Base-by-base conservation (phyloP, 2,329 filamentous ascomycete species). In the Blumeriella jaapii region DNA sequence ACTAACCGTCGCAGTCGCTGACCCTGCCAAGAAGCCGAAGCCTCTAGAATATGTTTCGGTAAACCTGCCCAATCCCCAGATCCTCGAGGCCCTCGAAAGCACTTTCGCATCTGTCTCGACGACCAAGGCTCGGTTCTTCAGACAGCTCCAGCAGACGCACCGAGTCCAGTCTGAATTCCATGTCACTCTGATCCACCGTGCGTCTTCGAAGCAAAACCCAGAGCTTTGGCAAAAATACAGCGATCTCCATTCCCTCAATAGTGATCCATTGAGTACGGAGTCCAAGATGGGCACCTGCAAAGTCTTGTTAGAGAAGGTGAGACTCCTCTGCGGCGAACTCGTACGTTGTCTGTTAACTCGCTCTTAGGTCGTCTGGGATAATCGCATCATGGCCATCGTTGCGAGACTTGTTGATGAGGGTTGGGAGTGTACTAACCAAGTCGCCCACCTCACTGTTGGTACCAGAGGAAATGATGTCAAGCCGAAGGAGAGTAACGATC, bases 401-500 rank as follows among this genome's bases (percentile, higher is more conserved):
- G 85, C 84, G 11, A 74, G 87, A 7, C 64, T 93, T 2, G 61
- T 72, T 5, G 72, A 75, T 38, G 60, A 69, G 10, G 61, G 58
- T 41, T 83, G 78, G 74, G 65, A 75, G 36, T 89, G 78, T 42
- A 70, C 73, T 27, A 98, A 98, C 54, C 60, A 67, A 10, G 68
- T 93, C 19, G 76, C 87, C 8, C 91, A 98, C 56, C 74, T 98
- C 40, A 98, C 91, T 0, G 68, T 96, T 6, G 91, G 91, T 13
- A 98, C 91, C 0, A 73, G 76, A 7, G 71, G 77, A 46, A 59
- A 67, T 29, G 59, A 66, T 6, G 74, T 96, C 51, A 96, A 95
- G 63, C 89, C 91, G 0, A 87, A 82, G 59, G 89, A 98, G 64
- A 93, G 87, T 61, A 98, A 98, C 54, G 78, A 84, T 40, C 50